phyloP scores from a whole-genome alignment of 495 filamentous ascomycete genomes.

The Penicillium manginii region DNA sequence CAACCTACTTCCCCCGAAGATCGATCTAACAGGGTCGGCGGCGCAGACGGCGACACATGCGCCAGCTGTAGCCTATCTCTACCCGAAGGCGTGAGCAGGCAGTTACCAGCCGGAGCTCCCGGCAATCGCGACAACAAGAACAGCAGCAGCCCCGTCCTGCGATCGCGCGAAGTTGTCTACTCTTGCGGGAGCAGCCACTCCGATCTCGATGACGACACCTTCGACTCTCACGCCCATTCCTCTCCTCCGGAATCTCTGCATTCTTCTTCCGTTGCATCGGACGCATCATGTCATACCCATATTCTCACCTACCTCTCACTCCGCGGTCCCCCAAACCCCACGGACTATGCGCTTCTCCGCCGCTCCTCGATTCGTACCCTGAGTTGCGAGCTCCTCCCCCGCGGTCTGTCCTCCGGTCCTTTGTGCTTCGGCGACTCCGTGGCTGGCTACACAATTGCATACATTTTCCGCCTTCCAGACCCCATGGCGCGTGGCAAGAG shows the following conservation, averaged over 20 bases:
- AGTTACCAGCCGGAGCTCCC: constrained; percentile 57
- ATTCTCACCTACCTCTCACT: constrained; percentile 86
- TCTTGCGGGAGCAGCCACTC: constrained; percentile 47
- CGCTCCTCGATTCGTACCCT: constrained; percentile 85
- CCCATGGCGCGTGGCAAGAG: constrained; percentile 84
- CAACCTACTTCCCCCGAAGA: constrained; percentile 39
- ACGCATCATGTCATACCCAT: constrained; percentile 68
- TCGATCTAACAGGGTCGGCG: constrained; percentile 36
- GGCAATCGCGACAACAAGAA: constrained; percentile 53
- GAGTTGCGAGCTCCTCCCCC: constrained; percentile 82
- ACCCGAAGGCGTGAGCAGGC: constrained; percentile 56
- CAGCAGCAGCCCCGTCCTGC: constrained; percentile 61
- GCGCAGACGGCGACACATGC: constrained; percentile 53
- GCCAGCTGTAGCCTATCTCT: constrained; percentile 62
- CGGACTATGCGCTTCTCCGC: constrained; percentile 82
- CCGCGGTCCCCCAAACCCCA: constrained; percentile 73
- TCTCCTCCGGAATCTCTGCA: constrained; percentile 50
- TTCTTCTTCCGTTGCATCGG: constrained; percentile 50
- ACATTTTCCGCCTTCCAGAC: constrained; percentile 88
- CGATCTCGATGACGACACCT: constrained; percentile 42
- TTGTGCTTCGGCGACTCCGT: constrained; percentile 84
- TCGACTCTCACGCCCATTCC: constrained; percentile 41
- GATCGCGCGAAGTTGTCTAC: constrained; percentile 54
- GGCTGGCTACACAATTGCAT: constrained; percentile 88
- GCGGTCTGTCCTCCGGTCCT: constrained; percentile 72